Conservation (phyloP, 2,329 filamentous ascomycete genomes). For the Scedosporium boydii region DNA sequence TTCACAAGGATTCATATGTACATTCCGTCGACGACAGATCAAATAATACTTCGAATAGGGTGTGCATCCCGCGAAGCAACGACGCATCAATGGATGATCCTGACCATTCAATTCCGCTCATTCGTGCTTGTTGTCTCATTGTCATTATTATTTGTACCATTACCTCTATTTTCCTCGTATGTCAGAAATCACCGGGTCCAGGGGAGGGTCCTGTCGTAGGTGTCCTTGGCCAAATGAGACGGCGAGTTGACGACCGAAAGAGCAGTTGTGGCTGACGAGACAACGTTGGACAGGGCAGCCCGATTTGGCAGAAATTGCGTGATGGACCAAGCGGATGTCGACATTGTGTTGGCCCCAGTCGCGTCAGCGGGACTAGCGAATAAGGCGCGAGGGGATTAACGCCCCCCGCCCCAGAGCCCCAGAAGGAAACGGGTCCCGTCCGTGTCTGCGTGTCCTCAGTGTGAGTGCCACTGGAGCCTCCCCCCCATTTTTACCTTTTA, state of each 20-base stretch:
- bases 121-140: too few species aligned
- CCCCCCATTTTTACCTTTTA: not conserved
- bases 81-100: too few species aligned
- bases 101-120: too few species aligned
- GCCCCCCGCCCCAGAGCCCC: not conserved
- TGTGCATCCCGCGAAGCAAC: too few species aligned
- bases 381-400: not conserved
- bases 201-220: not conserved
- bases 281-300: not conserved
- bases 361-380: not conserved
- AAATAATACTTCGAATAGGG: too few species aligned
- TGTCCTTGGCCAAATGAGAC: not conserved
- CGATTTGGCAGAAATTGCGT: constrained; percentile 6
- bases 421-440: not conserved
- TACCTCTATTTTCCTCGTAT: too few species aligned
- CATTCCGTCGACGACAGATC: too few species aligned
- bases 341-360: not conserved
- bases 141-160: too few species aligned
- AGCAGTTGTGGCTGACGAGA: not conserved
- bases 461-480: not conserved
- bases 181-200: too few species aligned
- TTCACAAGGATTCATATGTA: too few species aligned
- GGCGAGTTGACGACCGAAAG: not conserved
- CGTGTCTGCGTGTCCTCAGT: not conserved
- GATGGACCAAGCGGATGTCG: constrained; percentile 6